Base-by-base conservation (phyloP, 441 rosid genomes). In the Pelargonium citronellum region DNA sequence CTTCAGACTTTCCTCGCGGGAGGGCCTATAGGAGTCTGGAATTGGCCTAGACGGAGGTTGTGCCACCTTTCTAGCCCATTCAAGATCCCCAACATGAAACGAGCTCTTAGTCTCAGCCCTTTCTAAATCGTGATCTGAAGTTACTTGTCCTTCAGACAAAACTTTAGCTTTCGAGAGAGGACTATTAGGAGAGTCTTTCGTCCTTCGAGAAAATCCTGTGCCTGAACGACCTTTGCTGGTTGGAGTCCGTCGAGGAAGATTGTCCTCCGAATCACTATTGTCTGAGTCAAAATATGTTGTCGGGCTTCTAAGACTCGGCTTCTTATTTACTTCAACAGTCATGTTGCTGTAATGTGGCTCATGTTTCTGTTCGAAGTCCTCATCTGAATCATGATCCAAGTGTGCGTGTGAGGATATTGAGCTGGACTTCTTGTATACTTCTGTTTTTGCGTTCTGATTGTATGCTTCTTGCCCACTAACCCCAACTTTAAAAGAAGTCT, bases 241-340 rank as follows among this genome's bases (percentile, higher is more conserved):
- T 66, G 64, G 70, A 67, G 67, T 67, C 39, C 71, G 73, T 70
- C 79, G 74, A 64, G 76, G 76, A 51, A 69, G 64, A 61, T 87
- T 84, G 30, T 84, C 84, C 67, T 85, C 88, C 66, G 79, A 76
- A 68, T 79, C 87, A 73, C 75, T 81, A 51, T 72, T 64, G 67
- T 65, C 81, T 0, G 83, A 75, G 65, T 76, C 84, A 55, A 71
- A 83, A 77, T 75, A 76, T 16, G 81, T 68, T 69, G 71, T 24
- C 20, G 44, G 70, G 15, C 74, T 74, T 71, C 69, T 73, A 46
- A 78, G 47, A 0, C 78, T 77, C 37, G 79, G 68, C 66, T 43
- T 76, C 66, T 83, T 73, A 66, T 78, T 75, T 68, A 66, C 81
- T 77, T 77, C 82, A 8, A 64, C 69, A 37, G 47, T 72, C 30